Conservation (phyloP, 805 yeast genomes). For the Jamesozyma hellenica region DNA sequence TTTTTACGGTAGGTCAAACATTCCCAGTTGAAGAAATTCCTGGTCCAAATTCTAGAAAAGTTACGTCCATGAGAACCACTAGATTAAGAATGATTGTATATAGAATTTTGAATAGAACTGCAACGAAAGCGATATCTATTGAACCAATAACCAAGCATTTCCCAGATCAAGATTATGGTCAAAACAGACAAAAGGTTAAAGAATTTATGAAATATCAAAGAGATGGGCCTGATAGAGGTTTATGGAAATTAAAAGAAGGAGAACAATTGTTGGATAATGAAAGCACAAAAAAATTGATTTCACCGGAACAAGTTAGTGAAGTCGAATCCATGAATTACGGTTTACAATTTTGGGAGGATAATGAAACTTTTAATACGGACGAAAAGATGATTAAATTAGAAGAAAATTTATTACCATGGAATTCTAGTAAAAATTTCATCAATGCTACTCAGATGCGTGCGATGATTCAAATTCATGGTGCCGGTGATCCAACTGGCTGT, state of each 20-base stretch:
- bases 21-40: constrained; percentile 93
- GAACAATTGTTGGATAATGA: constrained; percentile 67
- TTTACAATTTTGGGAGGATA: constrained; percentile 78
- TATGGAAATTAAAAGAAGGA: constrained; percentile 73
- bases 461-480: constrained; percentile 89
- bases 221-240: constrained; percentile 88
- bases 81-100: constrained; percentile 89
- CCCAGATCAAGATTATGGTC: constrained; percentile 96
- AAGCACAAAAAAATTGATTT: constrained; percentile 66
- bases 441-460: constrained; percentile 95
- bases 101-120: constrained; percentile 69
- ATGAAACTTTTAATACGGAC: constrained; percentile 43
- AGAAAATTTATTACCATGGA: constrained; percentile 91
- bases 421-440: constrained; percentile 78
- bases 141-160: constrained; percentile 85
- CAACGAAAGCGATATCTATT: constrained; percentile 65
- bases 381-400: constrained; percentile 53
- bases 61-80: constrained; percentile 84
- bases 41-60: constrained; percentile 94
- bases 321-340: constrained; percentile 90
- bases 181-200: constrained; percentile 85
- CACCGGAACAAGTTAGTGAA: constrained; percentile 83
- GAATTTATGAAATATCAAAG: constrained; percentile 97
- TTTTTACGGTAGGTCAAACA: constrained; percentile 84
- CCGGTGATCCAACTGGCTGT: constrained; percentile 88